Evolutionary conservation across 2,329 filamentous ascomycete genomes (phyloP), one percentile per base, ranked within the genome.

Genomic region (Ceratocystiopsis brevicomis): DNA sequence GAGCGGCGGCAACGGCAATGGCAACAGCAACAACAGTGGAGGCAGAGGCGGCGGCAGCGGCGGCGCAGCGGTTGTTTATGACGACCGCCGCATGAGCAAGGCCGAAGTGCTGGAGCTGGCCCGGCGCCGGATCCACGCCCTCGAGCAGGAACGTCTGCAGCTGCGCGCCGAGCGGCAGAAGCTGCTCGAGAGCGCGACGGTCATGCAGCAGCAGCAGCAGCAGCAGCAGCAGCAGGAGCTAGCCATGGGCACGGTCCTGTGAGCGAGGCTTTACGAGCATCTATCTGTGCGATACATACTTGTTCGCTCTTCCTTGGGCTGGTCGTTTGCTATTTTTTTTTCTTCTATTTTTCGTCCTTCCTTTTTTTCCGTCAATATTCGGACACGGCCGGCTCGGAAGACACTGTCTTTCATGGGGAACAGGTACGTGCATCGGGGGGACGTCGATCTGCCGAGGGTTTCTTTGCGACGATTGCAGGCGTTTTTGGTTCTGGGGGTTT

Each of bases 51-150:
- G 25, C 25, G 8, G 25, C 25, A 11, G 25, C 25, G 25, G 25
- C 25, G 25, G 25, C 8, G 25, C 25, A 11, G 25, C 25, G 8
- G 25, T 30, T 9, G 25, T 30, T 9, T 36, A 50, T 30, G 52
- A 51, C 38, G 57, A 57, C 25, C 52, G 52, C 34, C 56, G 54
- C 38, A 50, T 64, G 45, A 65, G 62, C 53, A 65, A 65, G 51
- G 62, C 62, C 34, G 61, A 65, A 49, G 62, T 65, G 35, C 56
- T 65, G n/a, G 62, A 66, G 21, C 60, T 65, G 48, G 64, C 63
- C 1, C 56, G 61, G 33, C 55, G 60, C 38, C 56, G 64, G 42
- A 66, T 67, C 43, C 52, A 57, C 42, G 45, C 54, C 9, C 53
- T 67, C 12, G 61, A 64, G 50, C 53, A 55, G 41, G 60, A 64